Evolutionary conservation across 2,329 filamentous ascomycete genomes (phyloP).

Genomic region (Aspergillus sp.): DNA sequence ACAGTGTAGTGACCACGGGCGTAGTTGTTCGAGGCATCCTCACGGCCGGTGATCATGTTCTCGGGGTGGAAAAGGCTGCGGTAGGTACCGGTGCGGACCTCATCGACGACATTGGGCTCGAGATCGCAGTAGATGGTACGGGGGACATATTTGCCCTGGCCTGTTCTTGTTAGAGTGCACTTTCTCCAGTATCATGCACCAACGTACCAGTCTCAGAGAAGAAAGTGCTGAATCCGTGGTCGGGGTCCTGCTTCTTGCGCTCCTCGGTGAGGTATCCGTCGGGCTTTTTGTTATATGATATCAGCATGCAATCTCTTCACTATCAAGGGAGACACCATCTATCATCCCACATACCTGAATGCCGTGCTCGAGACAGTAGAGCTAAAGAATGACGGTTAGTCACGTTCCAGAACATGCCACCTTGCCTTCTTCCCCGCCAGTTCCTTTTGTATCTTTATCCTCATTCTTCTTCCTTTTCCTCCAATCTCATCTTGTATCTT

Average conservation of each 20-base stretch:
- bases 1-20: conserved; percentile 99
- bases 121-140: conserved; percentile 99
- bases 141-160: conserved; percentile 97
- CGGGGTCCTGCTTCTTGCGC: conserved; percentile 85
- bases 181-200: conserved; percentile 6
- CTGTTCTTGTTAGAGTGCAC: conserved; percentile 42
- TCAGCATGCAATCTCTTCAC: conserved; percentile 8
- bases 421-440: no score
- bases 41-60: conserved; percentile 99
- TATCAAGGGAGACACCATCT: conserved; percentile 11
- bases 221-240: conserved; percentile 99
- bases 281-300: conserved; percentile 54
- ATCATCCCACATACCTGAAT: conserved; percentile 69
- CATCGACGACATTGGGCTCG: conserved; percentile 98
- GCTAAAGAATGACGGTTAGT: conserved; percentile 52
- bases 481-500: conserved; percentile 5
- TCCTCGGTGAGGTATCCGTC: conserved; percentile 98
- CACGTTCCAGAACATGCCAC: no score
- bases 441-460: no score
- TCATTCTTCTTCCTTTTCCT: no score
- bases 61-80: conserved; percentile 96
- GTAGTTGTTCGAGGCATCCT: conserved; percentile 99
- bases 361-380: conserved; percentile 99
- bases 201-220: conserved; percentile 96
- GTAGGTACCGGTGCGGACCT: conserved; percentile 96